Evolutionary conservation across 2,329 filamentous ascomycete genomes (phyloP).

Genomic region (Penicillium sp.): DNA sequence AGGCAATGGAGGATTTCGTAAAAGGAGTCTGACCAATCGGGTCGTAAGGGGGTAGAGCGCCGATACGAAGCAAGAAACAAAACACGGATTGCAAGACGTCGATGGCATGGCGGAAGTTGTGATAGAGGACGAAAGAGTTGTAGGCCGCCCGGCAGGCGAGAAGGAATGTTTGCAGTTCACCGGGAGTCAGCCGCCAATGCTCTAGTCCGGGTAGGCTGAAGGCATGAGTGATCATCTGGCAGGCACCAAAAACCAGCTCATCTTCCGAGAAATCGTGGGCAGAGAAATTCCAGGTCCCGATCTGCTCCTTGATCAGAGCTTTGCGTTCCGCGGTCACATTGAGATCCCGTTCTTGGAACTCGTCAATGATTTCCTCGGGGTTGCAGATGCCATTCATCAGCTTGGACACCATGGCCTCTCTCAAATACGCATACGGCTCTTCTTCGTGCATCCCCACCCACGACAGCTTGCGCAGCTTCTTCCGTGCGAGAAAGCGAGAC

Average conservation of each 20-base stretch:
- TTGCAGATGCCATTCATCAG: slow-evolving; percentile 90
- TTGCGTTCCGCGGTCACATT: slow-evolving; percentile 70
- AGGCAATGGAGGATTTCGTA: slow-evolving; percentile 69
- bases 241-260: slow-evolving; percentile 83
- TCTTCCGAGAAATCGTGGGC: slow-evolving; percentile 90
- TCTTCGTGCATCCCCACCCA: slow-evolving; percentile 89
- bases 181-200: slow-evolving; percentile 79
- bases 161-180: slow-evolving; percentile 82
- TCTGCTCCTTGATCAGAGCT: slow-evolving; percentile 67
- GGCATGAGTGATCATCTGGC: slow-evolving; percentile 88
- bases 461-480: slow-evolving; percentile 80
- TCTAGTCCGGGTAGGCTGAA: slow-evolving; percentile 80
- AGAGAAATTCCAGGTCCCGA: slow-evolving; percentile 85
- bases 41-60: slow-evolving; percentile 73
- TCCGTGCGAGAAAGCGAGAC: slow-evolving; percentile 72
- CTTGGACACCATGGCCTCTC: slow-evolving; percentile 89
- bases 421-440: slow-evolving; percentile 84
- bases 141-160: slow-evolving; percentile 92
- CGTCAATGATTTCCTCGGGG: slow-evolving; percentile 66
- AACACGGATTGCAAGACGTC: slow-evolving; percentile 95
- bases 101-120: slow-evolving; percentile 97
- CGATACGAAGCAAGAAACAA: slow-evolving; percentile 82
- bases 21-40: slow-evolving; percentile 39
- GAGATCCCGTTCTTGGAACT: slow-evolving; percentile 67
- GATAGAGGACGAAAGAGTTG: slow-evolving; percentile 94